Conservation (phyloP, 2,329 filamentous ascomycete genomes). For the Stagonosporopsis tanaceti region DNA sequence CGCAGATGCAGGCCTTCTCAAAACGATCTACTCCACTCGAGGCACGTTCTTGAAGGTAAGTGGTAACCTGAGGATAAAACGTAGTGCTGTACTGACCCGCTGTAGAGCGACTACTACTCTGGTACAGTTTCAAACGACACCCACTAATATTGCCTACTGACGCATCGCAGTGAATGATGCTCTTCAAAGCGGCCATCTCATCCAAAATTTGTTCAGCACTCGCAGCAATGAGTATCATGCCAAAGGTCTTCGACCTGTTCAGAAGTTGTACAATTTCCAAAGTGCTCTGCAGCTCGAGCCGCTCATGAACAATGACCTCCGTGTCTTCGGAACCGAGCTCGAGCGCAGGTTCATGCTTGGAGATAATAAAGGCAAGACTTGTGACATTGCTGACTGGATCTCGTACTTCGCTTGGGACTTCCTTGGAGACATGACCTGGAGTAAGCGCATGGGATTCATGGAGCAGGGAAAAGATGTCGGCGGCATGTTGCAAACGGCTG, state of each 20-base stretch:
- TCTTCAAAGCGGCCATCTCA: conserved; percentile 40
- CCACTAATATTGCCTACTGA: not conserved
- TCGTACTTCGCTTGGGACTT: conserved; percentile 44
- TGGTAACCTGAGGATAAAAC: not conserved
- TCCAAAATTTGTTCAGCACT: conserved; percentile 45
- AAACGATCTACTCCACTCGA: conserved; percentile 44
- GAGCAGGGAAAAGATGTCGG: conserved; percentile 52
- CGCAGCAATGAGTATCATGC: conserved; percentile 42
- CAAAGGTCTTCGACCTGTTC: conserved; percentile 35
- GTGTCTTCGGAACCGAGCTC: conserved; percentile 32
- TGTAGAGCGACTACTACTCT: conserved; percentile 42
- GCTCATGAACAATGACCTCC: conserved; percentile 37
- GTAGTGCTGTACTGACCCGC: not conserved
- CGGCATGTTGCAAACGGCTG: conserved; percentile 48
- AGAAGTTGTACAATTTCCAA: conserved; percentile 41
- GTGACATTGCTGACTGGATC: conserved; percentile 46
- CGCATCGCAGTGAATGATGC: conserved; percentile 37
- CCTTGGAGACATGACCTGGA: conserved; percentile 53
- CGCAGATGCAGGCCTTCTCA: conserved; percentile 40
- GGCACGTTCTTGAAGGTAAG: conserved; percentile 43
- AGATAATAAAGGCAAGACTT: conserved; percentile 35
- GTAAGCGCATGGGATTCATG: conserved; percentile 54
- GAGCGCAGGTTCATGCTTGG: conserved; percentile 38
- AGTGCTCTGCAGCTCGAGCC: conserved; percentile 37
- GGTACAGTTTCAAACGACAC: not conserved